Evolutionary conservation across 306 rosid species (phyloP).

Genomic region (Dryas octopetala): DNA sequence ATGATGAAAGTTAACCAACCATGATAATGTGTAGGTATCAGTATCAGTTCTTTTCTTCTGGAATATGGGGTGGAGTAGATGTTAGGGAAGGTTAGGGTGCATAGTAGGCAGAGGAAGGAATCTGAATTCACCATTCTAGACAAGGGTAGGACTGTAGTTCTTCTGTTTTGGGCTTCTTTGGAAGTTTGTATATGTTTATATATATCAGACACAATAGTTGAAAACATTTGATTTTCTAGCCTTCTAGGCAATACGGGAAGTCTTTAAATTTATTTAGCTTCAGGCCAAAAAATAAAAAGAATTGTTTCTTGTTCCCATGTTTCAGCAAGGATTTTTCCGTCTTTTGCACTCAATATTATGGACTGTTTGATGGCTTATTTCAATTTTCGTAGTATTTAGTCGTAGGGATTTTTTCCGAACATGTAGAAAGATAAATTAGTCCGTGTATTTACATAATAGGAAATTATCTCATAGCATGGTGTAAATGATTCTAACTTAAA

Average conservation of each 20-base stretch:
- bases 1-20: constrained; percentile 53
- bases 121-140: constrained; percentile 1
- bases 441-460: too few relatives aligned
- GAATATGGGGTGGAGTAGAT: constrained; percentile 2
- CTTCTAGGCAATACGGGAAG: not conserved
- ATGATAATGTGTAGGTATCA: not conserved
- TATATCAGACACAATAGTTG: constrained; percentile 1
- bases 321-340: too few relatives aligned
- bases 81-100: constrained; percentile 17
- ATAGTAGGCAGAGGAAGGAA: constrained; percentile 2
- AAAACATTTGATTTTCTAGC: not conserved
- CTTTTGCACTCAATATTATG: too few relatives aligned
- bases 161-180: not conserved
- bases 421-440: too few relatives aligned
- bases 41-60: constrained; percentile 14
- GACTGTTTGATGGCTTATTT: too few relatives aligned
- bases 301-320: too few relatives aligned
- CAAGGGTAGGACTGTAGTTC: not conserved
- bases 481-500: too few relatives aligned
- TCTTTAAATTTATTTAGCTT: not conserved
- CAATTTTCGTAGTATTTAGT: too few relatives aligned
- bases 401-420: too few relatives aligned
- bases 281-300: not conserved
- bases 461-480: too few relatives aligned
- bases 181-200: constrained; percentile 11